A percentile compares a stretch with the other conserved stretches of the same genome.
Evolutionary conservation across 805 yeast species (phyloP).

Genomic region (Myxozyma vanderwaltii): DNA sequence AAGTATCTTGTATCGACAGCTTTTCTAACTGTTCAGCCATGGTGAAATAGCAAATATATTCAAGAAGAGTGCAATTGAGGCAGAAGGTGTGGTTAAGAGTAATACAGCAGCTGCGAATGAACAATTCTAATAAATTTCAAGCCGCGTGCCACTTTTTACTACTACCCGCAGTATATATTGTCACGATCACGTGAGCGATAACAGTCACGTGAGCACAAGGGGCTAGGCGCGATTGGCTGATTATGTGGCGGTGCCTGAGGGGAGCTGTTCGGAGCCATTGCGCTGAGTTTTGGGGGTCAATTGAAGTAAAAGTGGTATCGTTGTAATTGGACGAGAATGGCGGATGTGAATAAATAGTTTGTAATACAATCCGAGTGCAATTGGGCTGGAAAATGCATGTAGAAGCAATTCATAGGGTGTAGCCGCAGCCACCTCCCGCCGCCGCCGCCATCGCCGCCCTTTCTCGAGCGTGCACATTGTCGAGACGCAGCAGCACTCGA

Average conservation of each 20-base stretch:
- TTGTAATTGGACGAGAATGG: neutral
- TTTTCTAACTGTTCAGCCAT: constrained; percentile 13
- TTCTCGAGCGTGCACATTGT: constrained; percentile 2
- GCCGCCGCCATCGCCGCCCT: constrained; percentile 9
- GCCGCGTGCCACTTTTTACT: neutral
- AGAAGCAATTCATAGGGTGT: neutral
- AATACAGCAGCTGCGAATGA: neutral
- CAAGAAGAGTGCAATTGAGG: too few relatives aligned
- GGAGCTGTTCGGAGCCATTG: constrained; percentile 7
- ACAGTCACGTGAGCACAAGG: constrained; percentile 6
- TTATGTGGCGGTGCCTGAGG: constrained; percentile 10
- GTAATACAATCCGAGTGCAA: neutral
- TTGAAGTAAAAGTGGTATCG: neutral
- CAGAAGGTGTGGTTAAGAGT: neutral
- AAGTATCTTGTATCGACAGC: constrained; percentile 5
- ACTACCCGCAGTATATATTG: neutral
- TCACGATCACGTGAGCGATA: constrained; percentile 11
- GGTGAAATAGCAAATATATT: neutral
- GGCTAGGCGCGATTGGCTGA: constrained; percentile 16
- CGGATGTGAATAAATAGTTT: neutral
- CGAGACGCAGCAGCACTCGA: neutral
- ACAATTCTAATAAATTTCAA: neutral
- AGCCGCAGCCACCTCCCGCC: constrained; percentile 13
- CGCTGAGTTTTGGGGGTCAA: neutral
- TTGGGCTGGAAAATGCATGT: neutral